Evolutionary conservation across 2,329 filamentous ascomycete genomes (phyloP), one percentile per base, ranked within the genome.

Genomic region (Diaporthe humulicola): DNA sequence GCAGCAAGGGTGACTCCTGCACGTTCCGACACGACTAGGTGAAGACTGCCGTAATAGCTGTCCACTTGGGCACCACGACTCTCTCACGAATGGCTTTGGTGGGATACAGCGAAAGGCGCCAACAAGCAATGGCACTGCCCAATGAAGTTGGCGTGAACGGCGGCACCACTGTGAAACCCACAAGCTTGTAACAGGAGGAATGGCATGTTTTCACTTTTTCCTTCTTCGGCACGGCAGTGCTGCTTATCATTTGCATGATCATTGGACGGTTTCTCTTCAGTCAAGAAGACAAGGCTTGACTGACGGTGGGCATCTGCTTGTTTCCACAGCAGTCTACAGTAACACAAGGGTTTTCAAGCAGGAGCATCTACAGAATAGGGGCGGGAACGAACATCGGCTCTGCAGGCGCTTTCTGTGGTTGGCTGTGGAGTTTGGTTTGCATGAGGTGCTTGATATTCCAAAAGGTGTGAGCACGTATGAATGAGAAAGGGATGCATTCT

Each of bases 1-100:
- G 93, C 83, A 90, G 90, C 9, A 92, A 94, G 81, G 93, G 93
- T 30, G 92, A 93, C 48, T 91, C 91, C 79, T 95, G 93, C 84
- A 94, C 93, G 2, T 95, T 93, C 82, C 88, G 93, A 73, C 93
- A 95, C 80, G 92, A 94, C 56, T 84, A 74, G 72, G 10, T n/a
- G 48, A 57, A 42, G 38, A 64, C 42, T 30, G 28, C 25, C 36
- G 40, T 40, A 40, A 56, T 19, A 40, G 25, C 14, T n/a, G n/a
- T 38, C 33, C 17, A 14, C n/a, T 52, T 52, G 33, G 7, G n/a
- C 36, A n/a, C 38, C 19, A 40, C 56, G n/a, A n/a, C 19, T 6
- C 12, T 14, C 14, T 22, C 25, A 54, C 56, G 10, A 30, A 36
- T 17, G 25, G 19, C 8, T 22, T 30, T 6, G 22, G 30, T 3